These are phyloP conservation scores for Mycena metata DNA, from an alignment of 768 basidiomycete species.

Conservation along the genomic window DNA sequence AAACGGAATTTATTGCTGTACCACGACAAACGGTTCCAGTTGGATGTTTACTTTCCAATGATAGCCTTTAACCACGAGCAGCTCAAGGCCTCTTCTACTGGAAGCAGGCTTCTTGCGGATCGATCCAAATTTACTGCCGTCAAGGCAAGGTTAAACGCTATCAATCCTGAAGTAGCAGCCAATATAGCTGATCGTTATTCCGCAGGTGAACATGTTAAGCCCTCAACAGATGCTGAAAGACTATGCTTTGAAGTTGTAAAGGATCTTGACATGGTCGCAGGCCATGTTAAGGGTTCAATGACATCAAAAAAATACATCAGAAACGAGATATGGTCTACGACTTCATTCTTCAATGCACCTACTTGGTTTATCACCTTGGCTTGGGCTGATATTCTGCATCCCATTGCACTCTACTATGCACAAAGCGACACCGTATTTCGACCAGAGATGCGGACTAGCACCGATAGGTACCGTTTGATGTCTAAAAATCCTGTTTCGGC, in stretches of 20 bases:
- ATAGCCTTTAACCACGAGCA: slow-evolving; percentile 36
- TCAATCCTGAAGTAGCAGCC: slow-evolving; percentile 42
- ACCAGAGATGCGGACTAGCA: not conserved
- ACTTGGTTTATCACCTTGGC: slow-evolving; percentile 52
- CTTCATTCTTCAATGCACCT: slow-evolving; percentile 43
- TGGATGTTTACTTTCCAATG: slow-evolving; percentile 44
- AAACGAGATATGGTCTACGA: slow-evolving; percentile 51
- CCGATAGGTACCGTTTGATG: not conserved
- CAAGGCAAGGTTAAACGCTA: slow-evolving; percentile 33
- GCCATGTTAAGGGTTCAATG: slow-evolving; percentile 46
- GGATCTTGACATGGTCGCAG: slow-evolving; percentile 52
- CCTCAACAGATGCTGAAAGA: slow-evolving; percentile 49
- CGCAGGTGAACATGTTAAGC: slow-evolving; percentile 43
- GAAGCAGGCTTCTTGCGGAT: slow-evolving; percentile 47
- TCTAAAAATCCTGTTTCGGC: slow-evolving; percentile 45
- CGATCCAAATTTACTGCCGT: slow-evolving; percentile 46
- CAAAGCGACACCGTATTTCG: not conserved
- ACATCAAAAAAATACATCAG: slow-evolving; percentile 46
- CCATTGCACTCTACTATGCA: slow-evolving; percentile 8
- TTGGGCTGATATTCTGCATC: slow-evolving; percentile 38
- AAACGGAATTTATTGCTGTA: slow-evolving; percentile 49
- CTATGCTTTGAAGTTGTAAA: slow-evolving; percentile 50
- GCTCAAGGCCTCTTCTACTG: slow-evolving; percentile 45
- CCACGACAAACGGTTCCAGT: slow-evolving; percentile 48
- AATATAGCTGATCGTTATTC: slow-evolving; percentile 39